Conservation (phyloP, 2,329 filamentous ascomycete genomes). For the Trichoderma harzianum region DNA sequence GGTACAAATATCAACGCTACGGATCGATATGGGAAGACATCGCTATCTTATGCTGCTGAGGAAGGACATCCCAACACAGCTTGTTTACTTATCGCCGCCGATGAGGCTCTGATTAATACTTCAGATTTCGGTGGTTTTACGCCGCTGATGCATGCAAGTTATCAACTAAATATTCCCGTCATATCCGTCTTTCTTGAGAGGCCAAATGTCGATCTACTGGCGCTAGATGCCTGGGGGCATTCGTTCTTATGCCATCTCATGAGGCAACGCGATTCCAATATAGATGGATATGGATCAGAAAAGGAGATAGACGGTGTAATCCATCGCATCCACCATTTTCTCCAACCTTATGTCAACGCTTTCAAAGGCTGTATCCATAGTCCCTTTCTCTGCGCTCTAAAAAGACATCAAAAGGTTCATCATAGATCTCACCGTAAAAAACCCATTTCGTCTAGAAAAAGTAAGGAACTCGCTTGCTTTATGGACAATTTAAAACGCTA, state of each 20-base stretch:
- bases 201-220: not conserved
- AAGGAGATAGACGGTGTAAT: not conserved
- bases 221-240: rapidly evolving
- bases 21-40: rapidly evolving
- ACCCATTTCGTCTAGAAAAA: too few relatives aligned
- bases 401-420: not conserved
- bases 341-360: not conserved
- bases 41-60: rapidly evolving
- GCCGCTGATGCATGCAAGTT: not conserved
- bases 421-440: too few relatives aligned
- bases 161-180: rapidly evolving
- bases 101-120: not conserved
- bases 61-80: not conserved
- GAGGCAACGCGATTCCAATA: rapidly evolving
- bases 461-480: too few relatives aligned
- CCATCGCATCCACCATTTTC: not conserved
- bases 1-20: not conserved
- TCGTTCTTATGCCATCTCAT: not conserved
- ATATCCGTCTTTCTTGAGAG: not conserved
- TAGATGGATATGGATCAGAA: not conserved
- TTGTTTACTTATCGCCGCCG: not conserved
- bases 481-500: not conserved
- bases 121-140: rapidly evolving
- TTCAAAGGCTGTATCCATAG: not conserved
- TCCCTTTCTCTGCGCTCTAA: not conserved